Percentiles rank a stretch among this genome's conserved stretches.
These are phyloP conservation scores for Botrytis elliptica DNA, from an alignment of 2,329 filamentous ascomycete genomes.

Conservation along the genomic window DNA sequence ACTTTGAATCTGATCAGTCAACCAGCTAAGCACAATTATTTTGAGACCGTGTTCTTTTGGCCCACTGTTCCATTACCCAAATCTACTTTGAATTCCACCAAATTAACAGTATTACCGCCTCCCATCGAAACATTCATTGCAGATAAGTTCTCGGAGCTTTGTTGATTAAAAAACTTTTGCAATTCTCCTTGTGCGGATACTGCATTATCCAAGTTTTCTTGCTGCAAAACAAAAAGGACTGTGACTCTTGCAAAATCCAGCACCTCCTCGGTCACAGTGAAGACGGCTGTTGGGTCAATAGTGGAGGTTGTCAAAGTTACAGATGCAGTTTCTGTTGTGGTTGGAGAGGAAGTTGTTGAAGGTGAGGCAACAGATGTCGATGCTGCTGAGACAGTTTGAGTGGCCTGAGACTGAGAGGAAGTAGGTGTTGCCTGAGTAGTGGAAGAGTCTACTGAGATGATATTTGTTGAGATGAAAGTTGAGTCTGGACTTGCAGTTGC, in stretches of 20 bases:
- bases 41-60: background rate
- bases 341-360: conserved; percentile 22
- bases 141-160: conserved; percentile 15
- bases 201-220: conserved; percentile 51
- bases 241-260: conserved; percentile 64
- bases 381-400: background rate
- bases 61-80: conserved; percentile 6
- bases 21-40: background rate
- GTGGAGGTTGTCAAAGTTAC: conserved; percentile 23
- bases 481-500: conserved; percentile 20
- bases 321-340: conserved; percentile 21
- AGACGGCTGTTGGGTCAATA: conserved; percentile 37
- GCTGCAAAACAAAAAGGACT: conserved; percentile 61
- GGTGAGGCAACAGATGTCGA: conserved; percentile 18
- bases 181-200: conserved; percentile 54
- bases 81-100: conserved; percentile 25
- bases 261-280: conserved; percentile 53
- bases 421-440: background rate
- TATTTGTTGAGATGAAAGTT: conserved; percentile 19
- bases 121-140: conserved; percentile 37
- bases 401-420: background rate
- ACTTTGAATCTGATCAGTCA: background rate
- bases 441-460: conserved; percentile 6
- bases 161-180: conserved; percentile 52
- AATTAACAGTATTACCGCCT: conserved; percentile 30